phyloP scores from a whole-genome alignment of 805 yeast species.

The Lipomyces japonicus region DNA sequence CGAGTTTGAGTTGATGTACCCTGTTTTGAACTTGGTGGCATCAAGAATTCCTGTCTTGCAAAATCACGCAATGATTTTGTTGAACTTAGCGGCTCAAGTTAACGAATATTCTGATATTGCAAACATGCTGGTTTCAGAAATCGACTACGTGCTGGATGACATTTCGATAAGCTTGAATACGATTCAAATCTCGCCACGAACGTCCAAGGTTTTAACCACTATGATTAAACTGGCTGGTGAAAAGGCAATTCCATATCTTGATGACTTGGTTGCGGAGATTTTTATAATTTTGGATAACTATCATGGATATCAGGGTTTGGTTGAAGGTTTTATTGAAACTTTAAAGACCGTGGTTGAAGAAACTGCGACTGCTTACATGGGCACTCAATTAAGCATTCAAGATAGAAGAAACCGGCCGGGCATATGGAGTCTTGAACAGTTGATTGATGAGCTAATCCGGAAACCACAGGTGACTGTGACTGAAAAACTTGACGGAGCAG shows the following conservation, averaged over 20 bases:
- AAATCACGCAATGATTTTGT: conserved; percentile 52
- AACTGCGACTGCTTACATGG: conserved; percentile 4
- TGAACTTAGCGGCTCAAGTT: conserved; percentile 48
- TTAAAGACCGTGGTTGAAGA: conserved; percentile 57
- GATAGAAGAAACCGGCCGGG: conserved; percentile 18
- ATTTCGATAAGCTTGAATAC: conserved; percentile 67
- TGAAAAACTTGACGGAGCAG: conserved; percentile 4
- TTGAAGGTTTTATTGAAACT: conserved; percentile 68
- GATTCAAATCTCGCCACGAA: conserved; percentile 68
- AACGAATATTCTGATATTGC: conserved; percentile 53
- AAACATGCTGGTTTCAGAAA: conserved; percentile 57
- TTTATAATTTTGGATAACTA: conserved; percentile 76
- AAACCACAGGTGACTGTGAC: conserved; percentile 34
- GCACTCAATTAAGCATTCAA: conserved; percentile 5
- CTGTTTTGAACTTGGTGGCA: conserved; percentile 70
- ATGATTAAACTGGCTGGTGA: conserved; percentile 69
- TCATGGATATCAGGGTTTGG: conserved; percentile 72
- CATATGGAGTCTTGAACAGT: conserved; percentile 26
- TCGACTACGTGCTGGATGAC: conserved; percentile 77
- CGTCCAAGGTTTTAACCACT: conserved; percentile 65
- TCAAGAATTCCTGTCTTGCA: conserved; percentile 47
- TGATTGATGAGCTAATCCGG: conserved; percentile 29
- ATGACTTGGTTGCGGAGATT: conserved; percentile 69
- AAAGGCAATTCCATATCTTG: conserved; percentile 57
- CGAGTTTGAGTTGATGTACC: conserved; percentile 66